These are phyloP conservation scores for Gloeopeniophorella convolvens DNA, from an alignment of 768 basidiomycete genomes.

Conservation along the genomic window DNA sequence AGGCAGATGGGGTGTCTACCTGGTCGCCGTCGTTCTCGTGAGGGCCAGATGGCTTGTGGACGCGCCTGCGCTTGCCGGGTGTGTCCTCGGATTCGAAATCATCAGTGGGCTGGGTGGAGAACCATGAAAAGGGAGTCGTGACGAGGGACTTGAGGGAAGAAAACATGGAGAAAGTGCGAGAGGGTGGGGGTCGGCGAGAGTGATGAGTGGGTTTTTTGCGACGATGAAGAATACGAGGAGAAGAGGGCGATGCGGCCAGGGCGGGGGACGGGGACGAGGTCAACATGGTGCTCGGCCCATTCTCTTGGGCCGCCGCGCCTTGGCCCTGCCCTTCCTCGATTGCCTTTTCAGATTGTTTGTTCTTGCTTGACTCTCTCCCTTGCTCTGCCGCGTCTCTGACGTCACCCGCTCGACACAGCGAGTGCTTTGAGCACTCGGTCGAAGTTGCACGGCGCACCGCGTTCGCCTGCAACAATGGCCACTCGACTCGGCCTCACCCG, in stretches of 20 bases:
- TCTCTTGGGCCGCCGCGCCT: conserved; percentile 26
- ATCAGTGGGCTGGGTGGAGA: conserved; percentile 20
- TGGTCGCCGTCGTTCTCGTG: conserved; percentile 20
- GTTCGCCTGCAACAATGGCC: too few species aligned
- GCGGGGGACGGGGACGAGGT: conserved; percentile 20
- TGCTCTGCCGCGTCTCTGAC: too few species aligned
- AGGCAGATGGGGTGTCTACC: not conserved
- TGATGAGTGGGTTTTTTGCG: conserved; percentile 19
- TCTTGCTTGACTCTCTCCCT: not conserved
- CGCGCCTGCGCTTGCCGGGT: conserved; percentile 30
- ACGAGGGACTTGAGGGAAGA: conserved; percentile 32
- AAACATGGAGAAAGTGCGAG: conserved; percentile 28
- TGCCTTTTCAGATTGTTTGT: not conserved
- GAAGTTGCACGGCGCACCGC: too few species aligned
- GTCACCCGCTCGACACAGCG: too few species aligned
- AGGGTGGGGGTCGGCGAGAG: conserved; percentile 18
- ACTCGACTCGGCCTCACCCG: too few species aligned
- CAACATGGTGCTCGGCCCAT: conserved; percentile 31
- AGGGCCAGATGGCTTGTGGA: not conserved
- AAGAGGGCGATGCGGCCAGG: conserved; percentile 21
- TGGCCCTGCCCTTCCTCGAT: not conserved
- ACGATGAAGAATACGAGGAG: conserved; percentile 11
- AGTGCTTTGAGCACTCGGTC: too few species aligned
- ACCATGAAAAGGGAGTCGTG: conserved; percentile 30
- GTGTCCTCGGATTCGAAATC: conserved; percentile 26